phyloP scores from a whole-genome alignment of 495 filamentous ascomycete species.

The Aspergillus nanangensis region DNA sequence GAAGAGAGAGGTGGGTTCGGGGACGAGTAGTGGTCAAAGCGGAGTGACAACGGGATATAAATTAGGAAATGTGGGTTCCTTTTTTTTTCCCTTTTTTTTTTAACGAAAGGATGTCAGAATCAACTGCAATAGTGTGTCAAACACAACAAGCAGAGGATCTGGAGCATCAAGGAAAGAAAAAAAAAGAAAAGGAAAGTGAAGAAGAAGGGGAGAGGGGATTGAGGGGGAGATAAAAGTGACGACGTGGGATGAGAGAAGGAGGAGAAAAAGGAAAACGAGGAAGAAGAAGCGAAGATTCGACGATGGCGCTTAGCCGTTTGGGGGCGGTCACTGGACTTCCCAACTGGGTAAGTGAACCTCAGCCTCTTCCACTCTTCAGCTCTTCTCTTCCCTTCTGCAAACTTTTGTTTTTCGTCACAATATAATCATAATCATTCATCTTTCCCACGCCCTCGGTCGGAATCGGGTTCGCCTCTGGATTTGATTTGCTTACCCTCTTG shows the following conservation, averaged over 20 bases:
- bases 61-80: conserved; percentile 13
- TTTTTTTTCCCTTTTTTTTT: conserved; percentile 8
- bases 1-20: conserved; percentile 6
- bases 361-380: neutral
- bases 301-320: conserved; percentile 9
- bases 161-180: conserved; percentile 25
- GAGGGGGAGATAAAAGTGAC: conserved; percentile 3
- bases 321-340: conserved; percentile 8
- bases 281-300: conserved; percentile 14
- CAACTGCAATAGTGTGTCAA: conserved; percentile 46
- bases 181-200: conserved; percentile 9
- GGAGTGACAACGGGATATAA: conserved; percentile 11
- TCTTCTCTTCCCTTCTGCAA: neutral
- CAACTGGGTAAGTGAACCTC: neutral
- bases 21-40: conserved; percentile 5
- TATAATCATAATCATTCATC: too few species aligned
- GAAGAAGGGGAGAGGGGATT: conserved; percentile 3
- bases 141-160: conserved; percentile 38
- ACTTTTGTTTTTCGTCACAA: neutral
- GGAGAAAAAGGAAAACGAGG: neutral
- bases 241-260: conserved; percentile 4
- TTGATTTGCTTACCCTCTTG: too few species aligned
- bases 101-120: conserved; percentile 40
- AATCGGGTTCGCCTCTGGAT: too few species aligned
- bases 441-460: too few species aligned